Evolutionary conservation across 2,329 filamentous ascomycete genomes (phyloP).

Genomic region (Colletotrichum sp.): DNA sequence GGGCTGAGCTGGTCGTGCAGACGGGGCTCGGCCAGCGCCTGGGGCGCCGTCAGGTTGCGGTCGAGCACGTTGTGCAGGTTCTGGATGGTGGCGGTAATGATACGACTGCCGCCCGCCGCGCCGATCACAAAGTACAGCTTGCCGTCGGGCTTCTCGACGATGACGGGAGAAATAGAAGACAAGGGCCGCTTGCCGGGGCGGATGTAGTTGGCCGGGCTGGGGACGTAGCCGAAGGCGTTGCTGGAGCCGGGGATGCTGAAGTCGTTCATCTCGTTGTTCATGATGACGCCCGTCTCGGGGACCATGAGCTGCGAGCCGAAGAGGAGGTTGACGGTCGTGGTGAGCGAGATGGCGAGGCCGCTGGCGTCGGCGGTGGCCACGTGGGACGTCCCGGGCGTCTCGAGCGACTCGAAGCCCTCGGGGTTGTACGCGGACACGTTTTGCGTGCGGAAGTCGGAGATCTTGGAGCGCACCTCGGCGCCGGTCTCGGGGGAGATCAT

Average conservation of each 20-base stretch:
- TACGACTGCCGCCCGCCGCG: constrained; percentile 82
- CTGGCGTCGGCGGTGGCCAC: constrained; percentile 70
- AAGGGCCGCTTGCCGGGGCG: constrained; percentile 79
- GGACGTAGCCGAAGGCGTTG: constrained; percentile 80
- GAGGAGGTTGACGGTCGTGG: constrained; percentile 81
- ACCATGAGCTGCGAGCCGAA: constrained; percentile 80
- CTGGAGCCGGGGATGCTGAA: constrained; percentile 76
- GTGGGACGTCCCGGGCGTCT: constrained; percentile 73
- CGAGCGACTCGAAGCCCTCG: constrained; percentile 47
- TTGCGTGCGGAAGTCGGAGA: constrained; percentile 44
- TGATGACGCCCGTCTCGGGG: constrained; percentile 81
- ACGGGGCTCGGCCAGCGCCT: constrained; percentile 72
- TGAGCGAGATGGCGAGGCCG: constrained; percentile 77
- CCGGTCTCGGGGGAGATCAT: constrained; percentile 69
- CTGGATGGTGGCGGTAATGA: constrained; percentile 85
- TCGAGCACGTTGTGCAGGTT: constrained; percentile 79
- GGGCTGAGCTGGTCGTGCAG: constrained; percentile 86
- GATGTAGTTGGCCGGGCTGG: constrained; percentile 77
- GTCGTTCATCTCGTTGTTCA: constrained; percentile 70
- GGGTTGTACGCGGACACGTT: constrained; percentile 51
- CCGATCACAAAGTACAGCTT: constrained; percentile 76
- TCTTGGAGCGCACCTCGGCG: constrained; percentile 53
- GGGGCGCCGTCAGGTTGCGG: constrained; percentile 59
- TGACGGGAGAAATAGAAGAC: constrained; percentile 78
- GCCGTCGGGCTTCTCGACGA: constrained; percentile 74